phyloP scores from a whole-genome alignment of 179 eudicot species.

The Patellifolia procumbens region DNA sequence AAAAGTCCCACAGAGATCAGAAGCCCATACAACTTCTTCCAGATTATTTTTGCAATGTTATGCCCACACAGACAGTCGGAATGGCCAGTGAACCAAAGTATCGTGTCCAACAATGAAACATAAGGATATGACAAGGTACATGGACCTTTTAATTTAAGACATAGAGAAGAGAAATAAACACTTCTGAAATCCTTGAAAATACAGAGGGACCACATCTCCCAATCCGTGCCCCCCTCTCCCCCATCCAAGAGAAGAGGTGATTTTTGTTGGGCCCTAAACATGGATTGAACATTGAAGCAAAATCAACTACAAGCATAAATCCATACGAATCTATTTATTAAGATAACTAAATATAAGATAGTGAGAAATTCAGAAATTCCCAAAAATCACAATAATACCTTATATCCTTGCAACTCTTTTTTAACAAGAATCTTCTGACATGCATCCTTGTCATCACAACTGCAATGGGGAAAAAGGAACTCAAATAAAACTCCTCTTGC shows the following conservation, averaged over 20 bases:
- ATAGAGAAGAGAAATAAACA: neutral
- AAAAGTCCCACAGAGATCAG: neutral
- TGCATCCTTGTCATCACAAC: constrained; percentile 91
- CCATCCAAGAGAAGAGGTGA: neutral
- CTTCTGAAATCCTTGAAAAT: neutral
- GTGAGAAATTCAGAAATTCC: neutral
- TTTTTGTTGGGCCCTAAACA: neutral
- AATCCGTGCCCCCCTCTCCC: neutral
- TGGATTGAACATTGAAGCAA: neutral
- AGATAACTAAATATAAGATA: neutral
- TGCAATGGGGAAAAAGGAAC: constrained; percentile 39
- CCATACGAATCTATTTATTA: neutral
- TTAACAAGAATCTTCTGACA: constrained; percentile 87
- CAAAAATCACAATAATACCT: constrained; percentile 50
- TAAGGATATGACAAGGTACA: neutral
- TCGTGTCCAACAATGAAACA: neutral
- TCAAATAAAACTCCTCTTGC: constrained; percentile 3
- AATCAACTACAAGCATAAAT: neutral
- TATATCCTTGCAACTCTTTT: constrained; percentile 94
- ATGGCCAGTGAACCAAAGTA: too few relatives aligned
- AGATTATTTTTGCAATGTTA: neutral
- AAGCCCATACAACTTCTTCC: neutral
- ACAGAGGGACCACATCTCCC: neutral
- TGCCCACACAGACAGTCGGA: neutral
- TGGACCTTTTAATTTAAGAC: neutral